A percentile compares a stretch with the other conserved stretches of the same genome.
Evolutionary conservation across 164 flowering plant genomes (phyloP).

Genomic region (Stephania japonica): DNA sequence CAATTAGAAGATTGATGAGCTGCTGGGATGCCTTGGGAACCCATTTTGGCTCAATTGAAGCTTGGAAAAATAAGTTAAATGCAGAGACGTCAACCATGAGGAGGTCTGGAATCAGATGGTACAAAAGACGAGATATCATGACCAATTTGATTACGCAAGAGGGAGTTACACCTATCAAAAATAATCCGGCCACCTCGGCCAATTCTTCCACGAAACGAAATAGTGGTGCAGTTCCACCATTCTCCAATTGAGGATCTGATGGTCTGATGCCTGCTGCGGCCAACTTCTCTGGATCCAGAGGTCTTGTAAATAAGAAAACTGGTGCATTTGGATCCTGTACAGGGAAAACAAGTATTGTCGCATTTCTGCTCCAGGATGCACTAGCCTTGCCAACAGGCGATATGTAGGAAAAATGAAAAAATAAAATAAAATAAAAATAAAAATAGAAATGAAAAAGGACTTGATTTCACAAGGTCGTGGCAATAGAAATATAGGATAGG

Average conservation of each 20-base stretch:
- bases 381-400: no score
- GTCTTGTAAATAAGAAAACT: conserved; percentile 69
- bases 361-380: not conserved
- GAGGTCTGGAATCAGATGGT: conserved; percentile 35
- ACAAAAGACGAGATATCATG: conserved; percentile 42
- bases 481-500: not conserved
- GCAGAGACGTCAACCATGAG: conserved; percentile 22
- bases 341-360: not conserved
- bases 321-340: conserved; percentile 93
- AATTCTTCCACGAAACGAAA: conserved; percentile 66
- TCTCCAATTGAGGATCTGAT: conserved; percentile 32
- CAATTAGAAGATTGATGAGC: conserved; percentile 2
- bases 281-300: conserved; percentile 69
- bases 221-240: conserved; percentile 30
- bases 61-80: not conserved
- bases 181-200: conserved; percentile 92
- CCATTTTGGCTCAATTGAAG: not conserved
- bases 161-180: conserved; percentile 92
- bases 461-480: not conserved
- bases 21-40: not conserved
- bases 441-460: not conserved
- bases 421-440: not conserved
- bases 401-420: not conserved
- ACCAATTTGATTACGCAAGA: conserved; percentile 42
- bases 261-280: conserved; percentile 76